Percentiles rank a stretch among this genome's conserved stretches.
These are phyloP conservation scores for Bipolaris victoriae DNA, from an alignment of 2,329 filamentous ascomycete genomes.

Conservation along the genomic window DNA sequence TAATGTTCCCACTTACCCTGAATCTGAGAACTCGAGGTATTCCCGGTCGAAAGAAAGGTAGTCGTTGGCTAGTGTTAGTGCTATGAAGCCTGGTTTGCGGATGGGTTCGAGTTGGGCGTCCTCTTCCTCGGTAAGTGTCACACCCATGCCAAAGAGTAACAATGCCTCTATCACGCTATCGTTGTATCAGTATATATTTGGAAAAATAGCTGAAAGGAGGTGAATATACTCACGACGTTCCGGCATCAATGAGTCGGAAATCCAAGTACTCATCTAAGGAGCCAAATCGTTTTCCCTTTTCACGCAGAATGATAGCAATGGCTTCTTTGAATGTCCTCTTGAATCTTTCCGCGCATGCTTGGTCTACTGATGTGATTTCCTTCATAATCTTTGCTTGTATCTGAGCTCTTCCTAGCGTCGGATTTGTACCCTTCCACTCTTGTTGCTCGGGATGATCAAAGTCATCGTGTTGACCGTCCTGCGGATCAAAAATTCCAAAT, in stretches of 20 bases:
- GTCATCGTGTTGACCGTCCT: not conserved
- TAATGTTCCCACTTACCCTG: not conserved
- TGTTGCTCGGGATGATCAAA: not conserved
- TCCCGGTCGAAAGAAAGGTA: conserved; percentile 8
- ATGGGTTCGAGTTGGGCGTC: not conserved
- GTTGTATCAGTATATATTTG: not conserved
- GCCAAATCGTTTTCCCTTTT: not conserved
- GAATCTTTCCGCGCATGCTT: not conserved
- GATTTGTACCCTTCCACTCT: not conserved
- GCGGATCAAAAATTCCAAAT: not conserved
- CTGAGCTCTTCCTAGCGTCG: not conserved
- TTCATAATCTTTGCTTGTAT: not conserved
- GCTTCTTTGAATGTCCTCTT: not conserved
- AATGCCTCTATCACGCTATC: not conserved
- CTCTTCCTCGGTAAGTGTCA: conserved; percentile 5
- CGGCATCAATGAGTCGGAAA: conserved; percentile 1
- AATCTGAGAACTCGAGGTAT: not conserved
- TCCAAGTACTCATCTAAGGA: conserved; percentile 2
- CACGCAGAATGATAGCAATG: not conserved
- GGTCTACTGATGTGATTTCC: not conserved
- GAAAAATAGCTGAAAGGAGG: not conserved
- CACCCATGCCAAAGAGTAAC: conserved; percentile 7
- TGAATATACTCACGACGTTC: not conserved
- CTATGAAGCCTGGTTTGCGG: not conserved
- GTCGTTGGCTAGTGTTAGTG: not conserved